Evolutionary conservation across 768 basidiomycete species (phyloP).

Genomic region (Boletus bicolor): DNA sequence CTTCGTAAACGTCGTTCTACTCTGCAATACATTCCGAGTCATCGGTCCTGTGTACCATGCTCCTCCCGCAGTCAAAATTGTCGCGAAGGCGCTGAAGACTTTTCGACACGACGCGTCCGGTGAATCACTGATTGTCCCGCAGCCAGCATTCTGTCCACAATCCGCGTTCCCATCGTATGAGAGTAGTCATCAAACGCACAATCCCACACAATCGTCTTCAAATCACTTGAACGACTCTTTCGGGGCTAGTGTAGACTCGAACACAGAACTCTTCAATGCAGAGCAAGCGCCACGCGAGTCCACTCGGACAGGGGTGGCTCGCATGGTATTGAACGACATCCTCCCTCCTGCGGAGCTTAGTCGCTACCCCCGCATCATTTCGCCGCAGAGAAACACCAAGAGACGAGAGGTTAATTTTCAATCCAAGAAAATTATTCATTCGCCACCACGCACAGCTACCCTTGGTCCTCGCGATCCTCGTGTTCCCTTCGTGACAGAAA

Average conservation of each 20-base stretch:
- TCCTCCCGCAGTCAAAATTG: not conserved
- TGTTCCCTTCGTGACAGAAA: not conserved
- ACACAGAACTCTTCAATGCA: conserved; percentile 10
- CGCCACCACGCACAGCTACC: not conserved
- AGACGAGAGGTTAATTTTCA: not conserved
- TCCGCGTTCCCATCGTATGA: not conserved
- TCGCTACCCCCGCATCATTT: conserved; percentile 17
- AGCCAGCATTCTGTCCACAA: not conserved
- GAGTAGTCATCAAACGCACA: not conserved
- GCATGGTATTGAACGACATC: not conserved
- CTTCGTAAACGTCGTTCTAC: conserved; percentile 58
- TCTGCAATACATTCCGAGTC: conserved; percentile 66
- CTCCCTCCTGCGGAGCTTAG: conserved; percentile 7
- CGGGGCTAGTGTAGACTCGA: conserved; percentile 18
- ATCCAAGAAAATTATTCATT: not conserved
- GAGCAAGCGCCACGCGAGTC: conserved; percentile 8
- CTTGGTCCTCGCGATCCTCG: conserved; percentile 1
- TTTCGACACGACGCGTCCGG: conserved; percentile 25
- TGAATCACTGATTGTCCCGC: conserved; percentile 19
- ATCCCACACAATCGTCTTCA: not conserved
- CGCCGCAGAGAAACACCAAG: not conserved
- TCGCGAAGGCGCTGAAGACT: conserved; percentile 13
- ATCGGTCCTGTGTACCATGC: conserved; percentile 51
- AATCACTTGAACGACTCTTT: conserved; percentile 15
- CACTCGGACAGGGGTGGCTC: not conserved